phyloP scores from a whole-genome alignment of 441 rosid genomes.

The Populus hybrid region DNA sequence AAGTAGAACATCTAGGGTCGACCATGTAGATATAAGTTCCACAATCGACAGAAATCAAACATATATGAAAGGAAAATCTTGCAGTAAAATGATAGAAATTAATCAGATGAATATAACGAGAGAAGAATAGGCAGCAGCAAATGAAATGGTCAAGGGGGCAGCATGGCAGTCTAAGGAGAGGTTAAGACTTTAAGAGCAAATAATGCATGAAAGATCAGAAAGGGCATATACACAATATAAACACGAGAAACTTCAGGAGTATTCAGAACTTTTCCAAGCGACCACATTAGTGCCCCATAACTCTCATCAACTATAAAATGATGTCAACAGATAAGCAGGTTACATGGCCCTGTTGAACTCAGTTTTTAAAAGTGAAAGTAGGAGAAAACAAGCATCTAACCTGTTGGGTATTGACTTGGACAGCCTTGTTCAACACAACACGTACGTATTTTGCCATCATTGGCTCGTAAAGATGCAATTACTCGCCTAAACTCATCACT shows the following conservation, averaged over 20 bases:
- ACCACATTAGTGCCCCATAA: constrained; percentile 59
- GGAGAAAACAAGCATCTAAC: constrained; percentile 28
- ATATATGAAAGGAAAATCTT: neutral
- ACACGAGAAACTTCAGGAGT: constrained; percentile 91
- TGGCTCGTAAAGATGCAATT: constrained; percentile 78
- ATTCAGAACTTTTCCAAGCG: constrained; percentile 88
- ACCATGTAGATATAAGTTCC: neutral
- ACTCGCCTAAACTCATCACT: constrained; percentile 97
- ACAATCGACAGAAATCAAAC: neutral
- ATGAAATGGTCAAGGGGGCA: neutral
- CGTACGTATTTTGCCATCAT: constrained; percentile 81
- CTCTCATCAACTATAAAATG: constrained; percentile 36
- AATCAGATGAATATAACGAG: neutral
- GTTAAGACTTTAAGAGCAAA: neutral
- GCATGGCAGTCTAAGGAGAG: neutral
- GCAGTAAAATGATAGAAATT: neutral
- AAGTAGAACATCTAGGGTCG: neutral
- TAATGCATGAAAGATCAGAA: neutral
- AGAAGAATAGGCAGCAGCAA: neutral
- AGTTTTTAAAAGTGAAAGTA: neutral
- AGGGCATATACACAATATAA: constrained; percentile 66
- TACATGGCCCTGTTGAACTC: neutral
- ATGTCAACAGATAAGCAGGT: constrained; percentile 6
- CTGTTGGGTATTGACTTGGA: constrained; percentile 91
- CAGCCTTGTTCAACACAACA: constrained; percentile 90